Evolutionary conservation across 2,329 filamentous ascomycete genomes (phyloP), one percentile per base, ranked within the genome.

Genomic region (Sporothrix pallida): DNA sequence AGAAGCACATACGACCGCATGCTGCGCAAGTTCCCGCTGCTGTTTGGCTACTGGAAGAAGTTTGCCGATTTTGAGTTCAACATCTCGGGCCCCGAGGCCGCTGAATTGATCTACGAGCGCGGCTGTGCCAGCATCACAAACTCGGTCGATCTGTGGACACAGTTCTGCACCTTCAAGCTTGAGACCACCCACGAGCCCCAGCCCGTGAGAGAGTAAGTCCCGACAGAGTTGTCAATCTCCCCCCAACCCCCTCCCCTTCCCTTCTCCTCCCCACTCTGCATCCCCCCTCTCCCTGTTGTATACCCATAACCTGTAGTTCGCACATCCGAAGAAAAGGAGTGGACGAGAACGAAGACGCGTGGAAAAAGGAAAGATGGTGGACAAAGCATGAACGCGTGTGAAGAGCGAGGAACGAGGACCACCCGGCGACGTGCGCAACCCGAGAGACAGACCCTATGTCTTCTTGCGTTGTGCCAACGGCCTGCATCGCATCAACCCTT

Each of bases 21-120:
- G 80, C 91, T 99, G 26, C 89, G 93, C 75, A 98, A 97, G 80
- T 99, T 98, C 77, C 96, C 96, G 2, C 88, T 98, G 12, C 89
- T 98, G 54, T 99, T 98, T 79, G 96, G 95, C 71, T 99, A 98
- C 85, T 99, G 96, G 96, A 98, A 98, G 86, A 98, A 98, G 82
- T 99, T 98, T 87, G 96, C 96, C 80, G 95, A 98, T 79, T 87
- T 97, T 76, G 96, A 99, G 80, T 99, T 99, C 84, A 94, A 94
- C 70, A 97, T 99, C 77, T 94, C 94, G 4, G 96, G 96, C 20
- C 97, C 96, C 5, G 96, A 99, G 85, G 95, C 95, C 60, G 96
- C 96, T 72, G 96, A 98, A 83, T 97, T 98, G 92, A 91, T 98
- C 69, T 99, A 98, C 79, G 96, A 99, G 84, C 90, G 96, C 81